These are phyloP conservation scores for Fusarium sp. DNA, from an alignment of 2,329 filamentous ascomycete species.

Conservation along the genomic window DNA sequence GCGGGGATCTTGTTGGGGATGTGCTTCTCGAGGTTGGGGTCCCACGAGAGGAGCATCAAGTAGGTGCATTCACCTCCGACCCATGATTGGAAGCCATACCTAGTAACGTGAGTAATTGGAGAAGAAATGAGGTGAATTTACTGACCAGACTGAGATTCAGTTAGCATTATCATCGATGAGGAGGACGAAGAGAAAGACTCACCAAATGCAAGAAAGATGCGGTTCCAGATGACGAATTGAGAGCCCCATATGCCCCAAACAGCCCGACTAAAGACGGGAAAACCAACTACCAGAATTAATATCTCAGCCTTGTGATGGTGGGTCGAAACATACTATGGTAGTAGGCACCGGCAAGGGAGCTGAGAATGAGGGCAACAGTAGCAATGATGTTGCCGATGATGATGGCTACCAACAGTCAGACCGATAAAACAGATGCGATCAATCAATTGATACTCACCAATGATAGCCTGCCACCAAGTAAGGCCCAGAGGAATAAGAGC, in stretches of 20 bases:
- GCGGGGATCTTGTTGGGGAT: slow-evolving; percentile 57
- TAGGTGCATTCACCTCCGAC: slow-evolving; percentile 60
- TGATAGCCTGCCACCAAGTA: slow-evolving; percentile 58
- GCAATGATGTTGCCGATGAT: slow-evolving; percentile 55
- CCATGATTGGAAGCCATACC: slow-evolving; percentile 60
- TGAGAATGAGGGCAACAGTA: slow-evolving; percentile 53
- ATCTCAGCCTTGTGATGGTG: not conserved
- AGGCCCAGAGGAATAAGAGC: slow-evolving; percentile 56
- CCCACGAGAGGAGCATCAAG: slow-evolving; percentile 59
- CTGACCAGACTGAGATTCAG: slow-evolving; percentile 20
- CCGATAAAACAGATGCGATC: not conserved
- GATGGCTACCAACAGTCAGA: slow-evolving; percentile 42
- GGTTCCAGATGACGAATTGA: slow-evolving; percentile 57
- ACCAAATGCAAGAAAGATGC: slow-evolving; percentile 57
- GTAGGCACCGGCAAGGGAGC: slow-evolving; percentile 57
- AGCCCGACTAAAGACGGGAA: slow-evolving; percentile 53
- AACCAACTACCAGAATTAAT: slow-evolving; percentile 45
- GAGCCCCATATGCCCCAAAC: slow-evolving; percentile 58
- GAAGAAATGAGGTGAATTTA: not conserved
- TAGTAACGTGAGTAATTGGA: slow-evolving; percentile 21
- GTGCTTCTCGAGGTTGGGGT: slow-evolving; percentile 56
- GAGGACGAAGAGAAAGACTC: slow-evolving; percentile 7
- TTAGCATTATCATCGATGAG: not conserved
- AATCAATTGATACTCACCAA: slow-evolving; percentile 43
- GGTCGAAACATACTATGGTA: slow-evolving; percentile 52